phyloP scores from a whole-genome alignment of 139 green algal species.

The Dunaliella primolecta region DNA sequence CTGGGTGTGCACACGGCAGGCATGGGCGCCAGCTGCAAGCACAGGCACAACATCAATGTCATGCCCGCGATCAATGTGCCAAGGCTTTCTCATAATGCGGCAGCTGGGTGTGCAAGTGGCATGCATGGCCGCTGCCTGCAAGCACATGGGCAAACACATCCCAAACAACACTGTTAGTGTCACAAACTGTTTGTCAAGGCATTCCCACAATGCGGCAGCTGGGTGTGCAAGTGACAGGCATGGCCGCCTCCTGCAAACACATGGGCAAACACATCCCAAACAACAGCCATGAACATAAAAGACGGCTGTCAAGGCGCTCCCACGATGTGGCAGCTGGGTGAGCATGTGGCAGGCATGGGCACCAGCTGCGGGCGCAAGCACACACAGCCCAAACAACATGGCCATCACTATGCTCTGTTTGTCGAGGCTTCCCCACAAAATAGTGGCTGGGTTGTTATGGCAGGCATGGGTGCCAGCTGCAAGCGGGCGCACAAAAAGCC shows the following conservation, averaged over 20 bases:
- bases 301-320: no score
- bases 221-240: neutral
- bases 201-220: neutral
- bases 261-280: neutral
- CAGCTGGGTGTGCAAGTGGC: neutral
- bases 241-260: neutral
- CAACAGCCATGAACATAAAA: neutral
- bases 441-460: neutral
- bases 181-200: no score
- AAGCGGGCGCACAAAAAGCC: neutral
- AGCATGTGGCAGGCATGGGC: neutral
- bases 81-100: neutral
- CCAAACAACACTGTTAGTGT: neutral
- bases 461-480: neutral
- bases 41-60: neutral
- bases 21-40: neutral
- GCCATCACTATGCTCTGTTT: no score
- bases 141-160: neutral
- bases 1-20: slow-evolving; percentile 12
- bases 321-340: neutral
- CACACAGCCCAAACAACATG: neutral
- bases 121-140: neutral
- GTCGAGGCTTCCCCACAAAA: no score
- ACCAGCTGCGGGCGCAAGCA: neutral
- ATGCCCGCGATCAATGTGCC: no score